Percentiles rank a stretch among this genome's conserved stretches.
These are phyloP conservation scores for Xylaria sp. DNA, from an alignment of 2,329 filamentous ascomycete species.

Conservation along the genomic window DNA sequence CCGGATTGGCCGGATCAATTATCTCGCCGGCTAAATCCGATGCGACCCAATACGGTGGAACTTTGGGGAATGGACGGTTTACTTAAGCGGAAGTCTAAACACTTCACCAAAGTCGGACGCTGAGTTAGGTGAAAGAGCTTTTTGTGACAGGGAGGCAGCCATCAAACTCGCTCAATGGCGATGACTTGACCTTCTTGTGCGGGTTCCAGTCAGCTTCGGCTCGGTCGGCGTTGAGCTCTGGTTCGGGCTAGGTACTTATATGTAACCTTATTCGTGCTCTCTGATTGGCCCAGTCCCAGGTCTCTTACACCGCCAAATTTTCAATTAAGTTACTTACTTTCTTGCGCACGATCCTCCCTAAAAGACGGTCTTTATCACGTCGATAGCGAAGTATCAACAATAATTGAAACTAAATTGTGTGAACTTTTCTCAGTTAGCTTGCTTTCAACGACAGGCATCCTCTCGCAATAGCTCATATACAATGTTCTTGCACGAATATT, in stretches of 20 bases:
- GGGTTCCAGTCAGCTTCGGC: constrained; percentile 22
- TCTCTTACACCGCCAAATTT: neutral
- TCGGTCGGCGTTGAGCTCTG: constrained; percentile 13
- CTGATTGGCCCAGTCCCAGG: constrained; percentile 17
- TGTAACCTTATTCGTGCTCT: neutral
- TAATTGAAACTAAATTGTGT: constrained; percentile 42
- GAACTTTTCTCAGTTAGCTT: constrained; percentile 37
- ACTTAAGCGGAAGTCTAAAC: neutral
- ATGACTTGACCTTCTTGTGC: neutral
- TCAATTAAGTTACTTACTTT: neutral
- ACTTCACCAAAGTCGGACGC: neutral
- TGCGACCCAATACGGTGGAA: constrained; percentile 4
- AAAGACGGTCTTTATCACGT: neutral
- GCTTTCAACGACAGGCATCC: neutral
- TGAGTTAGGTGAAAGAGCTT: neutral
- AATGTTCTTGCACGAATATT: constrained; percentile 41
- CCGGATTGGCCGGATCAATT: constrained; percentile 6
- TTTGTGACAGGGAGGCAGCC: neutral
- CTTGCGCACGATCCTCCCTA: neutral
- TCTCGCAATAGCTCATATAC: constrained; percentile 38
- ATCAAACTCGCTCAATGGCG: neutral
- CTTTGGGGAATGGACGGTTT: neutral
- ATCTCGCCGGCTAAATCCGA: constrained; percentile 20
- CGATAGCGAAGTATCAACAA: neutral
- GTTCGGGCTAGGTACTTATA: neutral